Evolutionary conservation across 116 monocot species (phyloP).

Genomic region (Cymodocea nodosa): DNA sequence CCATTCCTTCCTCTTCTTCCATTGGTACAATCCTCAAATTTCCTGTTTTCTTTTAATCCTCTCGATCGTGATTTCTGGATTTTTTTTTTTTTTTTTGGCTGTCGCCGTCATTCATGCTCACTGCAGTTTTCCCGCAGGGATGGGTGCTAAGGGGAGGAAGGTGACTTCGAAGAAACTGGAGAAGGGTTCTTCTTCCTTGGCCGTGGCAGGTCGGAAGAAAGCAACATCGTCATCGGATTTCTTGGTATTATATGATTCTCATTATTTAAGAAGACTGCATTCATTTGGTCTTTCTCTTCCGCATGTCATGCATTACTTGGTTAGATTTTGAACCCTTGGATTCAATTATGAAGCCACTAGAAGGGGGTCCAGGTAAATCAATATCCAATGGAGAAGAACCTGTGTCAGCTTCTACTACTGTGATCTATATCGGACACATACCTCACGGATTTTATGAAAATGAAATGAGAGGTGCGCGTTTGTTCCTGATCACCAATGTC

Average conservation of each 20-base stretch:
- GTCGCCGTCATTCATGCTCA: too few relatives aligned
- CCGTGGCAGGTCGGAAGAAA: background rate
- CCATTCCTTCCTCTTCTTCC: too few relatives aligned
- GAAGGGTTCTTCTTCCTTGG: background rate
- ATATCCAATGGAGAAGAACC: constrained; percentile 20
- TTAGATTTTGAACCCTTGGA: background rate
- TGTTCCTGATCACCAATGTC: background rate
- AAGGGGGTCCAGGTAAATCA: constrained; percentile 31
- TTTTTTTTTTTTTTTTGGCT: too few relatives aligned
- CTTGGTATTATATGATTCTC: background rate
- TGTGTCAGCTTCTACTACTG: constrained; percentile 27
- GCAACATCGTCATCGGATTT: background rate
- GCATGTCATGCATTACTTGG: background rate
- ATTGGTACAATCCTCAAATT: too few relatives aligned
- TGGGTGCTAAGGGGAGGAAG: background rate
- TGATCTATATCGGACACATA: constrained; percentile 70
- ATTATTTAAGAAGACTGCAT: too few relatives aligned
- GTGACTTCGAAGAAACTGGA: background rate
- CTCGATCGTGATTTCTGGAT: too few relatives aligned
- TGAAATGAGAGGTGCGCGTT: constrained; percentile 67
- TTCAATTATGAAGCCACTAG: constrained; percentile 41
- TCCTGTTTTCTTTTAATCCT: too few relatives aligned
- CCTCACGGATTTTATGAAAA: constrained; percentile 96
- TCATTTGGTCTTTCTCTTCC: background rate
- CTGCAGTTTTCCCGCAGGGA: background rate